A percentile compares a stretch with the other conserved stretches of the same genome.
phyloP scores from a whole-genome alignment of 164 flowering plant species.

The Taxillus chinensis region DNA sequence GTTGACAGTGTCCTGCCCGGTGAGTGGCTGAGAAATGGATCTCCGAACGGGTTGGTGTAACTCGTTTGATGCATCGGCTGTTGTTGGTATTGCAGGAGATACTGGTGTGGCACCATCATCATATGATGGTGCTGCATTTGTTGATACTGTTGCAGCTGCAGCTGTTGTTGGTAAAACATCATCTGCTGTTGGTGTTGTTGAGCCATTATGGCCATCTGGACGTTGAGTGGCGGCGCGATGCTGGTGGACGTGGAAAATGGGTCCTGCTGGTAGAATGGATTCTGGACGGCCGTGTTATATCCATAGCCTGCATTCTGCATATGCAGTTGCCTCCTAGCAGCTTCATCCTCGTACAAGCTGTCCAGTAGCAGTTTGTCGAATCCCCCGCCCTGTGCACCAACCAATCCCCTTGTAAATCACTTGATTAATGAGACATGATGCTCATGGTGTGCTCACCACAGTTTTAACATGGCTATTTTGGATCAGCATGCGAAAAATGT shows the following conservation, averaged over 20 bases:
- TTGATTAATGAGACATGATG: no score
- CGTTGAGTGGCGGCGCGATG: conserved; percentile 65
- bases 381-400: conserved; percentile 62
- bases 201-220: conserved; percentile 68
- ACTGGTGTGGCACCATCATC: conserved; percentile 36
- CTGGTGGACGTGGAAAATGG: conserved; percentile 65
- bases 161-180: conserved; percentile 11
- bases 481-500: no score
- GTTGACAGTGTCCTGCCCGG: conserved; percentile 25
- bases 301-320: conserved; percentile 53
- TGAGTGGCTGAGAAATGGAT: conserved; percentile 34
- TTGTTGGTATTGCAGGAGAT: conserved; percentile 26
- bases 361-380: conserved; percentile 80
- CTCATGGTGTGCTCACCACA: no score
- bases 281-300: conserved; percentile 23
- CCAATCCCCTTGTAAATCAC: no score
- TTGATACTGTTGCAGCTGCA: conserved; percentile 7
- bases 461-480: no score
- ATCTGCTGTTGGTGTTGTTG: conserved; percentile 31
- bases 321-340: conserved; percentile 52
- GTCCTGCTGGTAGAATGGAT: conserved; percentile 39
- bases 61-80: conserved; percentile 27
- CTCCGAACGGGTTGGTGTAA: conserved; percentile 69
- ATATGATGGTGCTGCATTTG: conserved; percentile 18
- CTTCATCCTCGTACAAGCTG: conserved; percentile 82